phyloP scores from a whole-genome alignment of 768 basidiomycete genomes.

The Epithele typhae region DNA sequence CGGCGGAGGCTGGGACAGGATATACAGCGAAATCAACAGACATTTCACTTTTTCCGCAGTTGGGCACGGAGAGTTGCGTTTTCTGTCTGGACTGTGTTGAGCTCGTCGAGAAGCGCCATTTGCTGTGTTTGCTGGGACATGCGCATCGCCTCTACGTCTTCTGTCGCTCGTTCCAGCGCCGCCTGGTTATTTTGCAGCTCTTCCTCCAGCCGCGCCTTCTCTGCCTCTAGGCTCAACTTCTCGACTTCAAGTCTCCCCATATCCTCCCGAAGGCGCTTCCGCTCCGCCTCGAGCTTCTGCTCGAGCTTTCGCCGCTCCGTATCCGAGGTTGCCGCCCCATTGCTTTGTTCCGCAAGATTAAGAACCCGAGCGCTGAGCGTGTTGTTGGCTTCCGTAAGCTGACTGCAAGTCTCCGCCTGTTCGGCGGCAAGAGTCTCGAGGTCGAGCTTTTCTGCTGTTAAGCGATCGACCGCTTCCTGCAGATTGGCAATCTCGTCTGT shows the following conservation, averaged over 20 bases:
- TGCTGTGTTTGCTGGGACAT: conserved; percentile 76
- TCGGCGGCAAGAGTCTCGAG: conserved; percentile 66
- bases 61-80: conserved; percentile 69
- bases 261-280: conserved; percentile 60
- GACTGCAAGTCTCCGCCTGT: conserved; percentile 67
- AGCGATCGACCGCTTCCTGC: conserved; percentile 56
- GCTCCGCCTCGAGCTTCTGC: conserved; percentile 40
- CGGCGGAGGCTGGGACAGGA: neutral
- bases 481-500: conserved; percentile 63
- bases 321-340: conserved; percentile 42
- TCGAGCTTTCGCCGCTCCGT: conserved; percentile 62
- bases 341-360: conserved; percentile 65
- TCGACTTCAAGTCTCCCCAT: conserved; percentile 57
- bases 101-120: conserved; percentile 82
- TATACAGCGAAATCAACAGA: neutral
- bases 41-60: conserved; percentile 40
- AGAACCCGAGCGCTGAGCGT: conserved; percentile 69
- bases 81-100: conserved; percentile 79
- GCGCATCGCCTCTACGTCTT: conserved; percentile 65
- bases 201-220: conserved; percentile 58
- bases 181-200: conserved; percentile 60
- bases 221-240: conserved; percentile 42
- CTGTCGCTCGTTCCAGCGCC: conserved; percentile 58
- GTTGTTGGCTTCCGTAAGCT: conserved; percentile 78
- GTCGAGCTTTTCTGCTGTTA: conserved; percentile 58